phyloP scores from a whole-genome alignment of 352 stramenopile species.

The Pythium insidiosum region DNA sequence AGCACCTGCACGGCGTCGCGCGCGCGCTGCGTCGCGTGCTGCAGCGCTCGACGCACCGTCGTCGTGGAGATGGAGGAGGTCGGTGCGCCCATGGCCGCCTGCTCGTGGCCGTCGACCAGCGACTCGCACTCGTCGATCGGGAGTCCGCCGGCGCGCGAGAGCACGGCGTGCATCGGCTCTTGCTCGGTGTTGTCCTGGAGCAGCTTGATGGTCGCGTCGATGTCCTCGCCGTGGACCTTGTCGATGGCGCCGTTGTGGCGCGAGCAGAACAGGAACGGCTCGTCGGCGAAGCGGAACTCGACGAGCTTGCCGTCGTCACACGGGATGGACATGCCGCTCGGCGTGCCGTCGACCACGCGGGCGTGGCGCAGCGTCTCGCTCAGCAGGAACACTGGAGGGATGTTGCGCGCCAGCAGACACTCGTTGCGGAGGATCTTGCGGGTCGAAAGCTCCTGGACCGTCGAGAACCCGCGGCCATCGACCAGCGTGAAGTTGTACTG shows the following conservation, averaged over 20 bases:
- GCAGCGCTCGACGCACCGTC: not conserved
- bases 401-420: conserved; percentile 2
- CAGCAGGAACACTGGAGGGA: conserved; percentile 1
- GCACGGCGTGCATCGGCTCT: conserved; percentile 5
- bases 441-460: not conserved
- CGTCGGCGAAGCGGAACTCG: conserved; percentile 19
- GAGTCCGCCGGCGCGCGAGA: not conserved
- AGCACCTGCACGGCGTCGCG: conserved; percentile 3
- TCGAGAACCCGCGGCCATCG: conserved; percentile 8
- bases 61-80: not conserved
- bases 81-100: not conserved
- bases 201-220: conserved; percentile 10
- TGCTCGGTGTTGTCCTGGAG: conserved; percentile 10
- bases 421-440: not conserved
- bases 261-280: conserved; percentile 21
- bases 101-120: not conserved
- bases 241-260: not conserved
- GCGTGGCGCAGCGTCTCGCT: conserved; percentile 4
- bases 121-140: not conserved
- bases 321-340: conserved; percentile 3
- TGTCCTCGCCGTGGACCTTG: conserved; percentile 9
- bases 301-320: conserved; percentile 18
- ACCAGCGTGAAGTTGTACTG: conserved; percentile 18
- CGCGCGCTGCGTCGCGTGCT: conserved; percentile 3
- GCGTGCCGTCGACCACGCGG: conserved; percentile 19